Evolutionary conservation across 1,284 basidiomycete species (phyloP).

Genomic region (Tilletia indica): DNA sequence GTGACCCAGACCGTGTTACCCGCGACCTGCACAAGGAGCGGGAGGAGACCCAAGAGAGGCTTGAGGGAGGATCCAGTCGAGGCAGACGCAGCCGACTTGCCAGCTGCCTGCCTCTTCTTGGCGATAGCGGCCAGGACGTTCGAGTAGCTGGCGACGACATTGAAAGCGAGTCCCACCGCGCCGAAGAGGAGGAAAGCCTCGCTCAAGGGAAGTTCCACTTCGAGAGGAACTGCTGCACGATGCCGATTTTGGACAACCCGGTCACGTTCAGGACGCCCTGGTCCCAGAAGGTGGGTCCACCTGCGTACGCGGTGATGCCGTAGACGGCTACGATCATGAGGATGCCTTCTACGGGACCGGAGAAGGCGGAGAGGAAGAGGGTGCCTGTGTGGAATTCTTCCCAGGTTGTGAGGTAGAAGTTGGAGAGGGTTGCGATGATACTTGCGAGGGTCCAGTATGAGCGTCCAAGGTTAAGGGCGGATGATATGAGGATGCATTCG

Average conservation of each 20-base stretch:
- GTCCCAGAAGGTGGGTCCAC: constrained; percentile 74
- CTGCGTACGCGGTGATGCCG: constrained; percentile 64
- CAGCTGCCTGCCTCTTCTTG: constrained; percentile 24
- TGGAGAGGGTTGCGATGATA: constrained; percentile 80
- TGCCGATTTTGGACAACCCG: constrained; percentile 61
- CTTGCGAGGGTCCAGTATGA: constrained; percentile 95
- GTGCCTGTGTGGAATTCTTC: constrained; percentile 90
- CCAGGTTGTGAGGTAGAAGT: constrained; percentile 94
- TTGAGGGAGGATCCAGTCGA: constrained; percentile 59
- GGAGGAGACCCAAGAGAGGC: constrained; percentile 74
- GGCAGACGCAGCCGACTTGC: constrained; percentile 69
- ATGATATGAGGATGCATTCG: constrained; percentile 41
- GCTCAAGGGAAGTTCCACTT: constrained; percentile 69
- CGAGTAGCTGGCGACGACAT: constrained; percentile 67
- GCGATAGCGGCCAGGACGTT: constrained; percentile 40
- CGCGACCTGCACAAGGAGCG: constrained; percentile 70
- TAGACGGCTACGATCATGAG: constrained; percentile 79
- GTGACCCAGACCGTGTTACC: constrained; percentile 77
- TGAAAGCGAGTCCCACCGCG: constrained; percentile 72
- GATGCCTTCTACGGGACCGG: constrained; percentile 94
- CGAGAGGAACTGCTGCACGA: constrained; percentile 31
- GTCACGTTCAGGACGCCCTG: constrained; percentile 68
- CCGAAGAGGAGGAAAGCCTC: constrained; percentile 83
- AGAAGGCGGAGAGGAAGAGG: constrained; percentile 69
- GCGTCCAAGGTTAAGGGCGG: constrained; percentile 74